Evolutionary conservation across 441 rosid species (phyloP).

Genomic region (Populus hybrid): DNA sequence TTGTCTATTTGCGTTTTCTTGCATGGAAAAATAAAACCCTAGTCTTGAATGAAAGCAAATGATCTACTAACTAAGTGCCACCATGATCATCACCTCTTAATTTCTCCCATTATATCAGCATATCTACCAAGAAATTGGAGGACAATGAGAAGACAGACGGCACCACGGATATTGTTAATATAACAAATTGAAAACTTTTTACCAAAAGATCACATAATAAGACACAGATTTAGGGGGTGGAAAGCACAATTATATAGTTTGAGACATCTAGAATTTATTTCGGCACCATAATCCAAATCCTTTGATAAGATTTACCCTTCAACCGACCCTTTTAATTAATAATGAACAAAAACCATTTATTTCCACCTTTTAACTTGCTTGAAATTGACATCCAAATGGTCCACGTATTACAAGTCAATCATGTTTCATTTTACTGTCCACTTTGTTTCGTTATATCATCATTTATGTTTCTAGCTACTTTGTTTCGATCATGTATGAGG

Average conservation of each 20-base stretch:
- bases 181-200: background rate
- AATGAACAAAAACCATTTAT: background rate
- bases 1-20: slow-evolving; percentile 24
- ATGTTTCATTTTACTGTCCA: background rate
- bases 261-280: slow-evolving; percentile 10
- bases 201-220: background rate
- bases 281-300: slow-evolving; percentile 11
- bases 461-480: background rate
- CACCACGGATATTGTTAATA: background rate
- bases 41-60: background rate
- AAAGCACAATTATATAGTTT: background rate
- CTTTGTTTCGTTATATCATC: background rate
- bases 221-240: background rate
- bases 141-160: background rate
- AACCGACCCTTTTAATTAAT: background rate
- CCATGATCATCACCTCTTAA: background rate
- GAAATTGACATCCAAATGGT: background rate
- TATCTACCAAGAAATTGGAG: background rate
- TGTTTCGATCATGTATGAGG: background rate
- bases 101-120: background rate
- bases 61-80: background rate
- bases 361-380: background rate
- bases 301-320: slow-evolving; percentile 7
- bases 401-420: background rate
- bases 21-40: slow-evolving; percentile 18